phyloP scores from a whole-genome alignment of 805 yeast species.

The Ogataea zsoltii region DNA sequence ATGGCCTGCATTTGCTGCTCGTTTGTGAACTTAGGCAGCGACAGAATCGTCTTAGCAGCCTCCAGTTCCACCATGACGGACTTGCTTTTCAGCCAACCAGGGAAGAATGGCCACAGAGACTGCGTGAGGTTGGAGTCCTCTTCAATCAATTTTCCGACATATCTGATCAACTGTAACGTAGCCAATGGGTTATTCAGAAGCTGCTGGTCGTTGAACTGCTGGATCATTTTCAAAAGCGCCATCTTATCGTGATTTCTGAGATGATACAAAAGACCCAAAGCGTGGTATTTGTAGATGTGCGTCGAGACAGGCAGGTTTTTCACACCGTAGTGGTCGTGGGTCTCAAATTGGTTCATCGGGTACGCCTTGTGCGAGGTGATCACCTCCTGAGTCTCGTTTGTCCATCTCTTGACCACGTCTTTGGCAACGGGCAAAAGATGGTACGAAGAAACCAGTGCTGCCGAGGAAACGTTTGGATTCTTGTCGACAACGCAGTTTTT shows the following conservation, averaged over 20 bases:
- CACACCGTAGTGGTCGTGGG: constrained; percentile 57
- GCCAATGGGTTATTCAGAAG: constrained; percentile 80
- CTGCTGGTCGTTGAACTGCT: constrained; percentile 63
- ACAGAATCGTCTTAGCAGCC: constrained; percentile 75
- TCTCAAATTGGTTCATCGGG: constrained; percentile 48
- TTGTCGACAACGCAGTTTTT: constrained; percentile 90
- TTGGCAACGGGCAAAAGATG: constrained; percentile 86
- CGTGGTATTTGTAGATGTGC: constrained; percentile 91
- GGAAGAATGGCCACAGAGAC: constrained; percentile 63
- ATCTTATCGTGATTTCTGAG: constrained; percentile 88
- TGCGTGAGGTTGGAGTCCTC: constrained; percentile 69
- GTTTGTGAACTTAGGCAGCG: constrained; percentile 54
- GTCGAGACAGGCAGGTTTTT: constrained; percentile 66
- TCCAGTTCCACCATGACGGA: constrained; percentile 90
- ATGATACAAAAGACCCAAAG: constrained; percentile 85
- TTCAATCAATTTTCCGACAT: constrained; percentile 66
- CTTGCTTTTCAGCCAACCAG: constrained; percentile 73
- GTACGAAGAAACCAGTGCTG: constrained; percentile 91
- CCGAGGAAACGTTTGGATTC: constrained; percentile 84
- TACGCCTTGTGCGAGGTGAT: constrained; percentile 61
- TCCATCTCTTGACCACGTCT: constrained; percentile 90
- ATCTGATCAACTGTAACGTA: constrained; percentile 79
- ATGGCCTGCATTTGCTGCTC: constrained; percentile 73
- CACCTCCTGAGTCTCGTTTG: constrained; percentile 94
- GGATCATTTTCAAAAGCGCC: constrained; percentile 89